A percentile compares a stretch with the other conserved stretches of the same genome.
These are phyloP conservation scores for Larix kaempferi DNA, from an alignment of 75 land plant genomes.

Conservation along the genomic window DNA sequence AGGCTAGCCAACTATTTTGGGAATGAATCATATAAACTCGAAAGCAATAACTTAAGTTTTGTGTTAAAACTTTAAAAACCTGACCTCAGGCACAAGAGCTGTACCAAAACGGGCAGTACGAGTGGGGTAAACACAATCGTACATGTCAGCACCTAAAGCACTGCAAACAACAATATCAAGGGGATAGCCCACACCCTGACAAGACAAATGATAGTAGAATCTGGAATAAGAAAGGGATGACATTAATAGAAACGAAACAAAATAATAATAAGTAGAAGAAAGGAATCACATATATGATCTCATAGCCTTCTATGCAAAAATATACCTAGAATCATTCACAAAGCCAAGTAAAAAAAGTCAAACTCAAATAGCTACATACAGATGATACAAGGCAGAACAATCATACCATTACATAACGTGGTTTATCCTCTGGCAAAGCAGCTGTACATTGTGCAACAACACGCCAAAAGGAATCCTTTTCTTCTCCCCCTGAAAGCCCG, in stretches of 20 bases:
- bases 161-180: constrained; percentile 99
- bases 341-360: neutral
- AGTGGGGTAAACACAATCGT: constrained; percentile 99
- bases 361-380: neutral
- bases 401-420: constrained; percentile 98
- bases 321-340: neutral
- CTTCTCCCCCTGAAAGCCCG: constrained; percentile 99
- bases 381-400: constrained; percentile 1
- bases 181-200: constrained; percentile 99
- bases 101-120: constrained; percentile 99
- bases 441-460: constrained; percentile 99
- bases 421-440: constrained; percentile 96
- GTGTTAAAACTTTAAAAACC: neutral
- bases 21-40: neutral
- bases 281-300: neutral
- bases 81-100: constrained; percentile 96
- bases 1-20: neutral
- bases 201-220: constrained; percentile 1
- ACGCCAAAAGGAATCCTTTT: constrained; percentile 98
- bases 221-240: neutral
- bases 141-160: constrained; percentile 99
- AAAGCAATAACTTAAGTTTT: neutral
- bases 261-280: neutral
- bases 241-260: neutral
- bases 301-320: neutral